Conservation (phyloP, 345 rosid genomes). For the Populus alba region DNA sequence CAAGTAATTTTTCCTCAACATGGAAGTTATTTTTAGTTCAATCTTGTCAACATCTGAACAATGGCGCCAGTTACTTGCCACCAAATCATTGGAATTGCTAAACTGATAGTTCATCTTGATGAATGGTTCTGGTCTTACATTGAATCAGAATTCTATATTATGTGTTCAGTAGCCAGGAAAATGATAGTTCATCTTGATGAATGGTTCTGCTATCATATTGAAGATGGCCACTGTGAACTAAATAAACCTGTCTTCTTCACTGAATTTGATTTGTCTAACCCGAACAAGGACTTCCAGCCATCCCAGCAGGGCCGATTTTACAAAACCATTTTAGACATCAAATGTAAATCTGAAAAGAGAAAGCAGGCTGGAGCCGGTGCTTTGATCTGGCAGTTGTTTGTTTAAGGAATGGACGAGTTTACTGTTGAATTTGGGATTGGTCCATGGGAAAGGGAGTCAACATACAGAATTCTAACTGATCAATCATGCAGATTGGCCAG, state of each 20-base stretch:
- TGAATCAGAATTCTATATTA: no score
- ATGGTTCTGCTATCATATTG: no score
- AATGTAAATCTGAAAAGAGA: constrained; percentile 66
- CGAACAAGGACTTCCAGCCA: constrained; percentile 63
- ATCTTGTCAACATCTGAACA: no score
- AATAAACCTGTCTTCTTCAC: constrained; percentile 83
- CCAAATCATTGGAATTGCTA: no score
- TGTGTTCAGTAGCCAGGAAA: no score
- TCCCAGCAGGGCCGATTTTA: constrained; percentile 59
- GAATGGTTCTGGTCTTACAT: no score
- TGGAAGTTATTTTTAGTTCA: no score
- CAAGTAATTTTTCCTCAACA: no score
- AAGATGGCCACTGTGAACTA: constrained; percentile 69
- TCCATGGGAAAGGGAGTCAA: constrained; percentile 68
- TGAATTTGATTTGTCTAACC: constrained; percentile 74
- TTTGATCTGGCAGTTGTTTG: constrained; percentile 72
- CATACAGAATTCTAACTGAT: constrained; percentile 47
- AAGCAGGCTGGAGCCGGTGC: constrained; percentile 82
- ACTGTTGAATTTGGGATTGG: constrained; percentile 81
- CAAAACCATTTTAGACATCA: constrained; percentile 49
- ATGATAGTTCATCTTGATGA: no score
- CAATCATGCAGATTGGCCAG: constrained; percentile 72
- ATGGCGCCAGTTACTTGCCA: no score
- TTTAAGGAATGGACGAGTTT: constrained; percentile 80
- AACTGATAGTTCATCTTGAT: no score